A percentile compares a stretch with the other conserved stretches of the same genome.
phyloP scores from a whole-genome alignment of 768 basidiomycete genomes.

The Psilocybe tampanensis region DNA sequence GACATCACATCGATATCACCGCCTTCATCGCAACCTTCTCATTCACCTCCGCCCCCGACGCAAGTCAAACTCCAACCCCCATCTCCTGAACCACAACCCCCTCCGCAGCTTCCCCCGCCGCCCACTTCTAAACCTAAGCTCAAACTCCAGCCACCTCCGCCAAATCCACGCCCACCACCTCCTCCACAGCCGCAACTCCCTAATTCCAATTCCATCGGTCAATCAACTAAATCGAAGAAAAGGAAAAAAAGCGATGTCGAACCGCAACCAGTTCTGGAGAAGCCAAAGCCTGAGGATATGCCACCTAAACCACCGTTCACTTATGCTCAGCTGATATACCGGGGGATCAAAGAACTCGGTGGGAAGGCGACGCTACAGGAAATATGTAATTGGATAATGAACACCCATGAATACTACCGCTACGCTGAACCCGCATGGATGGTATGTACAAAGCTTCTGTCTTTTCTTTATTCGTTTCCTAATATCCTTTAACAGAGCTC shows the following conservation, averaged over 20 bases:
- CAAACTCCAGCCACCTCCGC: constrained; percentile 32
- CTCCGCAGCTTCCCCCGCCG: constrained; percentile 37
- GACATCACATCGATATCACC: constrained; percentile 82
- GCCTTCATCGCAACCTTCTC: constrained; percentile 80
- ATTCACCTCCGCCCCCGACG: constrained; percentile 65
- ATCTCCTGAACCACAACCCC: constrained; percentile 41
- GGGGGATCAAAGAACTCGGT: constrained; percentile 79
- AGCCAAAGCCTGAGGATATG: constrained; percentile 71
- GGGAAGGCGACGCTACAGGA: constrained; percentile 91
- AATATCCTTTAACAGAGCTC: constrained; percentile 65
- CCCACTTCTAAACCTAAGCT: constrained; percentile 23
- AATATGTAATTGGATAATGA: constrained; percentile 90
- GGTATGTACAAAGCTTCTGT: constrained; percentile 48
- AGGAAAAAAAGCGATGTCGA: constrained; percentile 66
- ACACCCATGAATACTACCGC: constrained; percentile 88
- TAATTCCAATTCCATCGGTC: constrained; percentile 62
- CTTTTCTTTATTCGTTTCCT: constrained; percentile 8
- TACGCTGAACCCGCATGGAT: constrained; percentile 91
- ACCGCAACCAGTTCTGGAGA: constrained; percentile 35
- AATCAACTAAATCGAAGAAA: constrained; percentile 61
- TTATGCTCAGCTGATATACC: constrained; percentile 90
- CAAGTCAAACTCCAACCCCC: constrained; percentile 50
- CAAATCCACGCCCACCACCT: constrained; percentile 40
- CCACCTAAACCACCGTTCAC: constrained; percentile 89
- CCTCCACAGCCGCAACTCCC: constrained; percentile 56